A percentile compares a stretch with the other conserved stretches of the same genome.
phyloP scores from a whole-genome alignment of 2,329 filamentous ascomycete genomes.

The Sarocladium kiliense region DNA sequence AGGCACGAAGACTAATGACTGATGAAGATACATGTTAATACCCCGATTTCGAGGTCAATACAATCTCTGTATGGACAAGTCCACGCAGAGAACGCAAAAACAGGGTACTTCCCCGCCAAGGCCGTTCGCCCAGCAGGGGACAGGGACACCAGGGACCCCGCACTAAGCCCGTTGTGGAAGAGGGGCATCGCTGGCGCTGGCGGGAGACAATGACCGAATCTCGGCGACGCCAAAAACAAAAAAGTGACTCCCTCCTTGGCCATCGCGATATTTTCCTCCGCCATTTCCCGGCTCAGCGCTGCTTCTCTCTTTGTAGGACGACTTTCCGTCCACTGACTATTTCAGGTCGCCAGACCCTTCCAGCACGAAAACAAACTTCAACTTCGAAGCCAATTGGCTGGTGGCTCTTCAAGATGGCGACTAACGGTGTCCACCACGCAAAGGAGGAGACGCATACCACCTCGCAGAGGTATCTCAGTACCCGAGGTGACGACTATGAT shows the following conservation, averaged over 20 bases:
- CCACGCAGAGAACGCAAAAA: not conserved
- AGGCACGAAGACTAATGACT: not conserved
- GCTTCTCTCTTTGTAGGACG: not conserved
- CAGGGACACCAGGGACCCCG: constrained; percentile 16
- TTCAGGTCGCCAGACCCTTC: not conserved
- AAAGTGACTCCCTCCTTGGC: constrained; percentile 5
- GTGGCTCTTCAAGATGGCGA: constrained; percentile 28
- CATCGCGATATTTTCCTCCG: constrained; percentile 11
- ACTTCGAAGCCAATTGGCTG: constrained; percentile 1
- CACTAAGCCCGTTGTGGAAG: constrained; percentile 22
- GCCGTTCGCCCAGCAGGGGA: not conserved
- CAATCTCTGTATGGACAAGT: not conserved
- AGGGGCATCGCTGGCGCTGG: constrained; percentile 14
- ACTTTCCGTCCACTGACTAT: not conserved
- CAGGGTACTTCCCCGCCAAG: not conserved
- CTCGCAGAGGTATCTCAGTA: constrained; percentile 47
- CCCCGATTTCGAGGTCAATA: not conserved
- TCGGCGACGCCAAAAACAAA: constrained; percentile 12
- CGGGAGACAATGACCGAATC: constrained; percentile 12
- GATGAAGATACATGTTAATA: not conserved
- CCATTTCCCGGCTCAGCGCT: not conserved
- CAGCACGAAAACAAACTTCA: not conserved
- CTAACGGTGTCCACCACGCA: constrained; percentile 9
- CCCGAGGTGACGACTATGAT: constrained; percentile 34
- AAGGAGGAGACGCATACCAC: constrained; percentile 33